Evolutionary conservation across 2,329 filamentous ascomycete genomes (phyloP).

Genomic region (Pyricularia sp.): DNA sequence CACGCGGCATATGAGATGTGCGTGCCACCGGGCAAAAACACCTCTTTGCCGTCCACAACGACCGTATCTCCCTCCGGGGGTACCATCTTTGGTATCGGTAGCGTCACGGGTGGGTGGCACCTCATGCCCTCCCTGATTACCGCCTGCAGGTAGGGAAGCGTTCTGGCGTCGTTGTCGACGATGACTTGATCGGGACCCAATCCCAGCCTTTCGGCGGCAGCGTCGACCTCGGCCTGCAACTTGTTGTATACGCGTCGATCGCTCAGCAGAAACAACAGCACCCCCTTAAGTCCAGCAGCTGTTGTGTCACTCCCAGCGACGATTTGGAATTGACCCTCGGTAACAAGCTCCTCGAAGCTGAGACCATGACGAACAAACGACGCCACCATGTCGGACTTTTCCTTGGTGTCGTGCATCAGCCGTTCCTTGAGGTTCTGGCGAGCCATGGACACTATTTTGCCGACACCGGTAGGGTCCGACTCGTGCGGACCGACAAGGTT

Average conservation of each 20-base stretch:
- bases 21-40: constrained; percentile 24
- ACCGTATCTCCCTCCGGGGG: constrained; percentile 20
- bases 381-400: constrained; percentile 5
- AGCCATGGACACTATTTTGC: background rate
- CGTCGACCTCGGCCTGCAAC: constrained; percentile 11
- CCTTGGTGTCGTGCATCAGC: background rate
- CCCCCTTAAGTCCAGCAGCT: constrained; percentile 35
- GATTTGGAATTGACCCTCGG: background rate
- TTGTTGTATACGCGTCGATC: constrained; percentile 7
- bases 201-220: background rate
- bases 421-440: background rate
- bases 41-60: constrained; percentile 10
- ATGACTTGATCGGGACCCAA: background rate
- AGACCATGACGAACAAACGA: constrained; percentile 6
- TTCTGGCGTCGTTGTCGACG: constrained; percentile 5
- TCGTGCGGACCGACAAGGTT: background rate
- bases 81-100: constrained; percentile 15
- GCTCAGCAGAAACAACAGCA: constrained; percentile 13
- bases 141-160: constrained; percentile 25
- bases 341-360: background rate
- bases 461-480: constrained; percentile 1
- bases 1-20: constrained; percentile 11
- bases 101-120: constrained; percentile 21
- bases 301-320: constrained; percentile 43
- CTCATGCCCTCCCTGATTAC: constrained; percentile 28